Base-by-base conservation (phyloP, 768 basidiomycete genomes). In the Lepiota subincarnata region DNA sequence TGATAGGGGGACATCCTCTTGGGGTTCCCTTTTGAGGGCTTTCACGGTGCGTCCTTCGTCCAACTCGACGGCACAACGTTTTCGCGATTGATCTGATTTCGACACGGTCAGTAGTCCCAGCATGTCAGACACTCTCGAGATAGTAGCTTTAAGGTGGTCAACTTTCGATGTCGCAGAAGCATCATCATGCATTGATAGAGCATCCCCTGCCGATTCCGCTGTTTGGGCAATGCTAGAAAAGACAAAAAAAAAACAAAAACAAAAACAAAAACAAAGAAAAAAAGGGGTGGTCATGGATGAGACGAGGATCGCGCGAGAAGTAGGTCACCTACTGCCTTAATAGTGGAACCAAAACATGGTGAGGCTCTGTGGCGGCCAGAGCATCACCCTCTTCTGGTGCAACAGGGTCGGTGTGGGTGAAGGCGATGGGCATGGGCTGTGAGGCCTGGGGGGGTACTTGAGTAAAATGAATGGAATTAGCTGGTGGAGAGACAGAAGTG, bases 161-260 rank as follows among this genome's bases (percentile, higher is more conserved):
- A 84, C 76, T 60, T 77, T 79, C 24, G 64, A 72, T 37, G 72
- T 72, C 5, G 79, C 78, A 59, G 78, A 76, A 6, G 70, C 56
- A 46, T 73, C 73, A 57, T 79, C 75, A n/a, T 61, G 64, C 68
- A 76, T 64, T 58, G 70, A 64, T 57, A 79, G 83, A 31, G 77
- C 76, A 36, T 73, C 72, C 38, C 75, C 79, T 39, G 81, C 83
- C 40, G 80, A 79, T 49, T 76, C 73, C 36, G 83, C 83, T 13
- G 82, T 83, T 50, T 79, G 74, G 38, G 78, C 81, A 59, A 86
- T 83, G 65, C 84, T 86, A 61, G 24, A 55, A 47, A 38, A 57
- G 50, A 57, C 54, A 48, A 62, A 56, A 57, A 36, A 57, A 49
- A n/a, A n/a, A n/a, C n/a, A n/a, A n/a, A n/a, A n/a, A n/a, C n/a